Evolutionary conservation across 106 monocot genomes (phyloP).

Genomic region (Phalaenopsis aphrodite): DNA sequence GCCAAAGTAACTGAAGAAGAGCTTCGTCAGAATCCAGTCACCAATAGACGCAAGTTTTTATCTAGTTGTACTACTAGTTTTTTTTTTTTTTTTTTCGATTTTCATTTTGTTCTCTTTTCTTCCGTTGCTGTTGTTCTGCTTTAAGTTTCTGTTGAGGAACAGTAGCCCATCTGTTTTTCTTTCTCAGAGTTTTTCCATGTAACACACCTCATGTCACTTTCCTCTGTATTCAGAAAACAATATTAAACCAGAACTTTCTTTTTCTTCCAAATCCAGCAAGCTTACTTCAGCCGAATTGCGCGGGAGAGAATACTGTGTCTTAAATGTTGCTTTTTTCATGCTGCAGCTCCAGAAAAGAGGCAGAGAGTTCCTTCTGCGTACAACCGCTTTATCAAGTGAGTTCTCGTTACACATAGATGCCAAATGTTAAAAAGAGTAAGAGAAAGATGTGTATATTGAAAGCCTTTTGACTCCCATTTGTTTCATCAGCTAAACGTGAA

Average conservation of each 20-base stretch:
- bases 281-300: background rate
- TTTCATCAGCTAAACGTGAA: no score
- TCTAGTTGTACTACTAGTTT: no score
- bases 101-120: background rate
- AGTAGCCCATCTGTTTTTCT: background rate
- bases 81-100: background rate
- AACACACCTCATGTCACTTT: background rate
- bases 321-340: background rate
- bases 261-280: background rate
- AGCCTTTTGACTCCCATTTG: background rate
- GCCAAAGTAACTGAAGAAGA: slow-evolving; percentile 37
- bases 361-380: slow-evolving; percentile 95
- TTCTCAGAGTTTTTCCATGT: background rate
- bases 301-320: background rate
- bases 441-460: background rate
- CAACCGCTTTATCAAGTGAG: slow-evolving; percentile 95
- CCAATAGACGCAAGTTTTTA: slow-evolving; percentile 45
- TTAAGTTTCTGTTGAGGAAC: background rate
- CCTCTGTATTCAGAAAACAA: background rate
- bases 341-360: slow-evolving; percentile 90
- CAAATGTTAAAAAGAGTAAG: background rate
- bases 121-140: background rate
- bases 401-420: background rate
- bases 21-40: slow-evolving; percentile 17
- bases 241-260: background rate